Evolutionary conservation across 2,329 filamentous ascomycete species (phyloP), one percentile per base, ranked within the genome.

Genomic region (Pleoardoris graminearum): DNA sequence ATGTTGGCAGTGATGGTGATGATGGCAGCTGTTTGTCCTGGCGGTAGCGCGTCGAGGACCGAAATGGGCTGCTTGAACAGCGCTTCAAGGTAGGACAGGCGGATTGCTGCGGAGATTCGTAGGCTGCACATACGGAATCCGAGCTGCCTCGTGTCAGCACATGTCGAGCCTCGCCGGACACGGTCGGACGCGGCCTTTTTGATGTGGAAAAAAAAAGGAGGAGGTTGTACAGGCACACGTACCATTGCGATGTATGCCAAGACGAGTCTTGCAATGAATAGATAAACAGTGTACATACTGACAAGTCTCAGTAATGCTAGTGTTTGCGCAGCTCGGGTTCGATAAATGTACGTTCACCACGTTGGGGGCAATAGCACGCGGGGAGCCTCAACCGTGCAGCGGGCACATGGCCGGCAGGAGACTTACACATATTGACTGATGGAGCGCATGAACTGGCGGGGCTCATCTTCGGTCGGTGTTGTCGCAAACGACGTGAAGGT

Each of bases 211-310:
- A n/a, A n/a, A n/a, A n/a, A n/a, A n/a, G n/a, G n/a, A n/a, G n/a
- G n/a, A n/a, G n/a, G n/a, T 6, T 33, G 7, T 43, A 11, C 7
- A 30, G 25, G 12, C 23, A 27, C 3, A 46, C 54, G 32, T 68
- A 83, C 80, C 58, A 80, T 80, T 53, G 82, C 81, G 16, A 82
- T 61, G 55, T 85, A 85, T 0, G 76, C 78, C n/a, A 84, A 67
- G 3, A 74, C 58, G 33, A 85, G 80, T 49, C 82, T 82, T 12
- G 70, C 82, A 17, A 82, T 70, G 54, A 85, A 85, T 1, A 86
- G 72, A 60, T 84, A 85, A 12, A 85, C 71, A 54, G 85, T 83
- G 56, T 78, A 82, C 12, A 58, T 22, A 5, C 60, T 62, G n/a
- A 1, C 14, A 4, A 14, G 2, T 22, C 17, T 41, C 1, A 22